Evolutionary conservation across 169 alveolate species (phyloP), one percentile per base, ranked within the genome.

Genomic region (Plasmodium cynomolgi): DNA sequence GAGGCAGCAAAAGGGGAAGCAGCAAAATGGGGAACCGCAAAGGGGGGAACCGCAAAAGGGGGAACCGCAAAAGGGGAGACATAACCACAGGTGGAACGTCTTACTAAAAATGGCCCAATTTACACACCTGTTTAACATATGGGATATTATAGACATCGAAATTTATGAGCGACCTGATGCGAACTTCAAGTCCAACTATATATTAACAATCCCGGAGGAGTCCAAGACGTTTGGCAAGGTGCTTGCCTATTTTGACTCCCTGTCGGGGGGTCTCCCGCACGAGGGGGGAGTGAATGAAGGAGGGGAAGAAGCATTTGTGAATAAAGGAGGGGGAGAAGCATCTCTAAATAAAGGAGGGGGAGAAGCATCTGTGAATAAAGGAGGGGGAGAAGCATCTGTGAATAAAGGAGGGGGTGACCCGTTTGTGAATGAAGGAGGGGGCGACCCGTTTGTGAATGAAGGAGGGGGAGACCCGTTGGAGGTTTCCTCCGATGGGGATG

Each of bases 61-160:
- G 44, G 44, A 37, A 9, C 72, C 2, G 6, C 72, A 29, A 23
- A 15, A 8, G n/a, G 58, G 37, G 6, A 13, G 58, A 33, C 26
- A 44, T 47, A 68, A 84, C 37, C 15, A 71, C 44, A 72, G 17
- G 41, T 47, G 50, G 56, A 74, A 8, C 9, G 2, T 1, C 29
- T 39, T 34, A 9, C n/a, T 3, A n/a, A 33, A 11, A 47, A 41
- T 7, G 26, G 41, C 44, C 8, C 54, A 81, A 23, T 80, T 90
- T 80, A 20, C 81, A 47, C 47, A 80, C 1, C 39, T 90, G 11
- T 90, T 90, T 50, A 90, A 90, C 23, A 90, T 90, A 26, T 90
- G 94, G 94, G 94, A 90, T 31, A 90, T 90, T 23, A 90, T 90
- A 79, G 94, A 90, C 73, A 73, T 90, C 29, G 56, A 90, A 58